These are phyloP conservation scores for Thielaviopsis populi DNA, from an alignment of 2,329 filamentous ascomycete species.

Conservation along the genomic window DNA sequence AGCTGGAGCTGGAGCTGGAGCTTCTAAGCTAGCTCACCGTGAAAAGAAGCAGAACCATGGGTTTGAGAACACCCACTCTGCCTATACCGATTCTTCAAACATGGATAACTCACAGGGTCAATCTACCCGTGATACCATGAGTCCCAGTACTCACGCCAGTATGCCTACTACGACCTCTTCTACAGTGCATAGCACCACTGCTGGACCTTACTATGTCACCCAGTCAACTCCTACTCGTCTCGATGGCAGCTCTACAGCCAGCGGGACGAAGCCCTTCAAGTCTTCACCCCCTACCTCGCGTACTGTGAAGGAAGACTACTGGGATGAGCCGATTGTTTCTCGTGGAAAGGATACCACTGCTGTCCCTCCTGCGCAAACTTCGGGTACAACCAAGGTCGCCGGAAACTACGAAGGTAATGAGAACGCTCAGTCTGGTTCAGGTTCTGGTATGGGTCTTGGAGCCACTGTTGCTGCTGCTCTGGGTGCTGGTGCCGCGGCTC, in stretches of 20 bases:
- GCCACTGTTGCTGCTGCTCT: constrained; percentile 12
- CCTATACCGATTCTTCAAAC: background rate
- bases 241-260: background rate
- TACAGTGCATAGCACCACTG: background rate
- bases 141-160: background rate
- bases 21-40: constrained; percentile 2
- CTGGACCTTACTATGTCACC: constrained; percentile 9
- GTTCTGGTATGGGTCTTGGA: constrained; percentile 11
- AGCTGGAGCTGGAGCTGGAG: background rate
- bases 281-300: background rate
- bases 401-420: background rate
- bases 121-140: background rate
- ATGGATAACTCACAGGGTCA: background rate
- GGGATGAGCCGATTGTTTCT: background rate
- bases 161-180: background rate
- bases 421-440: background rate
- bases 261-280: background rate
- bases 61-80: constrained; percentile 32
- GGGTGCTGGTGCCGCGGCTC: constrained; percentile 14
- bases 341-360: background rate
- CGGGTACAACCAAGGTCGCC: background rate
- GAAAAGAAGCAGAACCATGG: constrained; percentile 67
- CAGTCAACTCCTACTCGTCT: constrained; percentile 7
- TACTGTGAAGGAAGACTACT: constrained; percentile 6
- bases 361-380: background rate